Percentiles rank a stretch among this genome's conserved stretches.
Evolutionary conservation across 805 yeast genomes (phyloP).

Genomic region (Diddensiella santjacobensis): DNA sequence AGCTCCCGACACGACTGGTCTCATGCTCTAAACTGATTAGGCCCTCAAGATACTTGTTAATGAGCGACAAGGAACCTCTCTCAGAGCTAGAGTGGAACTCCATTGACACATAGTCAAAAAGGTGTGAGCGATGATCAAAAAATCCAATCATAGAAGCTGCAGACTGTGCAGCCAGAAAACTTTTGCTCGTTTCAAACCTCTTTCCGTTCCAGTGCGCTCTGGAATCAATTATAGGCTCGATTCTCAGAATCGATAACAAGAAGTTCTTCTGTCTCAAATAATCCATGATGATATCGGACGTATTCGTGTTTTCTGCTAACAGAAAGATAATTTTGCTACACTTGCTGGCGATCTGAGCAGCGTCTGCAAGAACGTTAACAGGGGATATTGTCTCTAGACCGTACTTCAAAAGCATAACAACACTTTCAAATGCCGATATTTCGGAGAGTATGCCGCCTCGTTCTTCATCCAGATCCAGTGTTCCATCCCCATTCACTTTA

Average conservation of each 20-base stretch:
- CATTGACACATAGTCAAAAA: constrained; percentile 62
- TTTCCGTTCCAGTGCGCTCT: constrained; percentile 53
- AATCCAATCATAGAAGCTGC: constrained; percentile 51
- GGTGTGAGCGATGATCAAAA: constrained; percentile 53
- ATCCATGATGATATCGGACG: constrained; percentile 49
- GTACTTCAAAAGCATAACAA: constrained; percentile 48
- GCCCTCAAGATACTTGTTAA: constrained; percentile 48
- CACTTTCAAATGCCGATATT: constrained; percentile 52
- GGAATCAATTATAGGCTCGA: constrained; percentile 53
- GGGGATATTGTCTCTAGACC: constrained; percentile 42
- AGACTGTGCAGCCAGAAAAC: constrained; percentile 38
- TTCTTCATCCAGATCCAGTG: constrained; percentile 43
- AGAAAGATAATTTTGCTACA: constrained; percentile 60
- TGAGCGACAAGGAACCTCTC: constrained; percentile 47
- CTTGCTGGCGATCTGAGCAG: constrained; percentile 54
- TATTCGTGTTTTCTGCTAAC: constrained; percentile 53
- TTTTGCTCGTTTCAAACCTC: constrained; percentile 38
- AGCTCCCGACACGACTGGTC: neutral
- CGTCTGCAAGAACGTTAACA: constrained; percentile 45
- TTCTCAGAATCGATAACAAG: constrained; percentile 47
- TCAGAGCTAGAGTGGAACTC: constrained; percentile 61
- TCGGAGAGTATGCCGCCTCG: constrained; percentile 52
- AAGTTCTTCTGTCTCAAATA: constrained; percentile 51
- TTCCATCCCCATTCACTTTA: constrained; percentile 47
- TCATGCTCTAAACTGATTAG: constrained; percentile 42